These are phyloP conservation scores for Mycotypha africana DNA, from an alignment of 371 early-diverging fungal genomes.

Conservation along the genomic window DNA sequence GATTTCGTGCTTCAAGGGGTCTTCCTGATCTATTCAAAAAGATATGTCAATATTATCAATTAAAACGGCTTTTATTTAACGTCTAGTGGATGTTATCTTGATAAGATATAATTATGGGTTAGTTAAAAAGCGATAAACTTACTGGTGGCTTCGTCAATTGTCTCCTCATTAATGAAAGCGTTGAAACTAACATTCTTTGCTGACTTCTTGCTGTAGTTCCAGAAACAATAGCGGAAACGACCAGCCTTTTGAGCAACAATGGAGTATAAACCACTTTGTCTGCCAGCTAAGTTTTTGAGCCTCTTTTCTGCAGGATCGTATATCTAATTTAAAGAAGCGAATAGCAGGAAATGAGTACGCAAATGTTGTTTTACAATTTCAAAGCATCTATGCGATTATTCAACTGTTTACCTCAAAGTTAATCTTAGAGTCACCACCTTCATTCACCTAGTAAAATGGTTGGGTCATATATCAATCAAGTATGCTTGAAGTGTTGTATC, in stretches of 20 bases:
- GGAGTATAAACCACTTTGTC: conserved; percentile 48
- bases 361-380: no score
- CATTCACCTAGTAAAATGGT: conserved; percentile 44
- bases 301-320: conserved; percentile 42
- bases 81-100: no score
- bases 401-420: conserved; percentile 48
- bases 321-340: conserved; percentile 46
- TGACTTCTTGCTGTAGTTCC: conserved; percentile 52
- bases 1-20: conserved; percentile 66
- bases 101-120: neutral
- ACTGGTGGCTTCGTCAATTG: conserved; percentile 19
- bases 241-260: conserved; percentile 53
- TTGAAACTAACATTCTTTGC: conserved; percentile 56
- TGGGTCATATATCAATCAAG: no score
- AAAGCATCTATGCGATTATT: no score
- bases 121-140: neutral
- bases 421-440: conserved; percentile 63
- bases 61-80: no score
- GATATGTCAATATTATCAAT: no score
- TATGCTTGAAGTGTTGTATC: no score
- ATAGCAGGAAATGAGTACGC: no score
- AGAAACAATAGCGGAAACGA: conserved; percentile 72
- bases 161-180: conserved; percentile 29
- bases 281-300: conserved; percentile 34
- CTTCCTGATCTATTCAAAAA: conserved; percentile 33